Evolutionary conservation across 1,284 basidiomycete species (phyloP).

Genomic region (Leccinum fallax): DNA sequence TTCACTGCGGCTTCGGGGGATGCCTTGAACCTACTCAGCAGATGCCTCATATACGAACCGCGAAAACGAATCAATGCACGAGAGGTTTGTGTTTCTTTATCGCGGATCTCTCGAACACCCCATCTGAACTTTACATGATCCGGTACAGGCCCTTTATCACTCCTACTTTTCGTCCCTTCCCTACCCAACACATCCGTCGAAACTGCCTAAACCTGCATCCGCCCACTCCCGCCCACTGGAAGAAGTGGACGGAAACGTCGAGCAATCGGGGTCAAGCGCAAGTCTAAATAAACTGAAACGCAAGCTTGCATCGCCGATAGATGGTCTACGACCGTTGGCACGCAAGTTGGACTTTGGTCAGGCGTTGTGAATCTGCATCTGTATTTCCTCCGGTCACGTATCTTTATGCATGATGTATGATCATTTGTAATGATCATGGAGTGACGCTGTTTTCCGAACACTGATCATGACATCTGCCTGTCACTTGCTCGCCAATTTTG

Average conservation of each 20-base stretch:
- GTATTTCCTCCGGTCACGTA: neutral
- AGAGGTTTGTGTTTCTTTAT: conserved; percentile 50
- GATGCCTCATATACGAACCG: conserved; percentile 87
- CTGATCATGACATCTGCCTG: neutral
- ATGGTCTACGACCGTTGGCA: conserved; percentile 44
- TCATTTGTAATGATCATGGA: neutral
- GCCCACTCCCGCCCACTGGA: conserved; percentile 58
- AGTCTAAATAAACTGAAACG: conserved; percentile 50
- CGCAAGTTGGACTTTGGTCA: conserved; percentile 51
- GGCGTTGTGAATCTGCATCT: conserved; percentile 11
- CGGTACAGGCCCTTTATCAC: conserved; percentile 66
- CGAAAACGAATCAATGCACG: conserved; percentile 79
- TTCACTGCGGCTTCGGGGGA: conserved; percentile 92
- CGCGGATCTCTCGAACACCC: neutral
- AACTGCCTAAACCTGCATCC: conserved; percentile 75
- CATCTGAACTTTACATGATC: conserved; percentile 6
- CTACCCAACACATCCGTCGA: conserved; percentile 79
- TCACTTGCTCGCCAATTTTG: neutral
- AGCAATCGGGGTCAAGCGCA: conserved; percentile 39
- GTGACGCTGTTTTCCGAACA: neutral
- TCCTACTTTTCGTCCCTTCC: conserved; percentile 80
- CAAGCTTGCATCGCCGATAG: conserved; percentile 44
- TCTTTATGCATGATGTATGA: neutral
- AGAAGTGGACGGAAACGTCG: conserved; percentile 74
- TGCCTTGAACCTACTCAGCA: conserved; percentile 81